phyloP scores from a whole-genome alignment of 2,329 filamentous ascomycete species.

The Torrubiellomyces zombiae region DNA sequence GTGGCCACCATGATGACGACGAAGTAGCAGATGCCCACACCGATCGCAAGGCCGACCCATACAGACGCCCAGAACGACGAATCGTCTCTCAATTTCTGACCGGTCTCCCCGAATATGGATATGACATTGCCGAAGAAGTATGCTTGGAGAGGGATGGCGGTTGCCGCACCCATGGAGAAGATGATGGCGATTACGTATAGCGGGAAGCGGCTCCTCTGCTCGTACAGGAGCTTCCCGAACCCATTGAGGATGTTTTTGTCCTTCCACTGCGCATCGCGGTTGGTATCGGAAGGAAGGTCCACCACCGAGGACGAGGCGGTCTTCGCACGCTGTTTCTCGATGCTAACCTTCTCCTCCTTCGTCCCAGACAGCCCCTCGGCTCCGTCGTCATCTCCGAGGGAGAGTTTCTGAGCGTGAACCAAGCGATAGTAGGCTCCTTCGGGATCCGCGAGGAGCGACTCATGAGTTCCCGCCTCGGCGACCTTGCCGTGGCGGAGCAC shows the following conservation, averaged over 20 bases:
- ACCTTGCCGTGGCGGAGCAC: slow-evolving; percentile 57
- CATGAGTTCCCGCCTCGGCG: slow-evolving; percentile 60
- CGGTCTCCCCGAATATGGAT: slow-evolving; percentile 25
- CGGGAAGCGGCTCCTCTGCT: slow-evolving; percentile 34
- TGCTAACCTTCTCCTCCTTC: too few species aligned
- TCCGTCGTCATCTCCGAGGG: slow-evolving; percentile 30
- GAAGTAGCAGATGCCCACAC: slow-evolving; percentile 36
- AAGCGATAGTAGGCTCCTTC: slow-evolving; percentile 50
- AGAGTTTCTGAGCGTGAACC: slow-evolving; percentile 45
- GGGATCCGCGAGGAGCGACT: slow-evolving; percentile 44
- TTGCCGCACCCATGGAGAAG: slow-evolving; percentile 25
- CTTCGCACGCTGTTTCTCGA: too few species aligned
- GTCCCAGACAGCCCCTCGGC: slow-evolving; percentile 23
- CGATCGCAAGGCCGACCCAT: slow-evolving; percentile 43
- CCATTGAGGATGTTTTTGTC: slow-evolving; percentile 31
- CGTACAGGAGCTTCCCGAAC: slow-evolving; percentile 39
- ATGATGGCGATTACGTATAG: slow-evolving; percentile 33
- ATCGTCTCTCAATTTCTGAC: slow-evolving; percentile 18
- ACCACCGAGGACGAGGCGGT: slow-evolving; percentile 23
- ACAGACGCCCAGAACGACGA: slow-evolving; percentile 49
- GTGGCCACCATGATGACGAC: slow-evolving; percentile 20
- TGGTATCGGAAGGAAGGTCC: slow-evolving; percentile 7
- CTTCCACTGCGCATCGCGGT: slow-evolving; percentile 17
- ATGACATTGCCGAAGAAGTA: slow-evolving; percentile 39
- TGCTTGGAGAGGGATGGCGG: slow-evolving; percentile 32